Base-by-base conservation (phyloP, 805 yeast genomes). In the Saccharomycodes ludwigii region DNA sequence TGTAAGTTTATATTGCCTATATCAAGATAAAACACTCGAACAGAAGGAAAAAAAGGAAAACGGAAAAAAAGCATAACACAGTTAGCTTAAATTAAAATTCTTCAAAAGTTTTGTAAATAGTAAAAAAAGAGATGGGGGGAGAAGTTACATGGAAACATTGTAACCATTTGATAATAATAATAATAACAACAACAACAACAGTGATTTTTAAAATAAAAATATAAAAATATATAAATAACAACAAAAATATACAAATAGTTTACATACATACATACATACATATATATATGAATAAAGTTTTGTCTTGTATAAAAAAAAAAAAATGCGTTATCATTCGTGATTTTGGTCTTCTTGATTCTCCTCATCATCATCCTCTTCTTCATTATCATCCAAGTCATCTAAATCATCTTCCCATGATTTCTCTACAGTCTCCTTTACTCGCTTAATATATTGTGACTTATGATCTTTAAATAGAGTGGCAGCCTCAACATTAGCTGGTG, bases 401-500 rank as follows among this genome's bases (percentile, higher is more conserved):
- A 77, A 67, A 42, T 78, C 85, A 47, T 83, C 94, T 29, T 76
- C 76, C 96, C 96, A 86, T 45, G 94, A 81, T 41, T 71, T 77
- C 46, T 91, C 98, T 23, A 91, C 98, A 0, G 96, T 84, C 52
- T 85, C 94, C 42, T 93, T 73, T 12, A 91, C 98, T 41, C 95
- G 64, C 52, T 84, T 84, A 33, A 77, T 71, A 52, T 91, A 91
- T 58, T 86, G 95, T 18, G 86, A 76, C 40, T 94, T 75, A 54
- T 91, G 97, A 54, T 91, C 98, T 54, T 83, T 82, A 60, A 84
- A 91, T 48, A 91, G 63, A 40, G 84, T 86, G 2, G 98, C 95
- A 4, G 97, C 97, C 56, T 91, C 98, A 5, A 83, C 97, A 47
- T 91, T 91, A 2, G 98, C 98, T 1, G 98, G 98, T 16, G 95